A percentile compares a stretch with the other conserved stretches of the same genome.
Conservation (phyloP, 352 stramenopile genomes). For the Phytophthora tubulina region DNA sequence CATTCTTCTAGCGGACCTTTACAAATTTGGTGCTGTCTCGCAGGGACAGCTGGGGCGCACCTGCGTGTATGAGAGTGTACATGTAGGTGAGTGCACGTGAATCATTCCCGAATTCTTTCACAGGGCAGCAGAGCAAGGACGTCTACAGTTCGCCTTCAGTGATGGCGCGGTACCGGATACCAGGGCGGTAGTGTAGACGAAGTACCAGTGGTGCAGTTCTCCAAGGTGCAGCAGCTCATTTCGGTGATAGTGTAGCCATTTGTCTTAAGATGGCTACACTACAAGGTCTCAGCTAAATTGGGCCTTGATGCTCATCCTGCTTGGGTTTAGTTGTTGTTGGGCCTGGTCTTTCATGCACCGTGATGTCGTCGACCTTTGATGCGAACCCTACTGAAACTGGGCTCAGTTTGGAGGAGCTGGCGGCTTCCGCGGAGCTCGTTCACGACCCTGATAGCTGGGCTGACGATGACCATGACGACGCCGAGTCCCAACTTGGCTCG, state of each 20-base stretch:
- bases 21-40: slow-evolving; percentile 23
- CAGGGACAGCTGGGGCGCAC: slow-evolving; percentile 5
- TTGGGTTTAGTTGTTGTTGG: neutral
- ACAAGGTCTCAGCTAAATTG: slow-evolving; percentile 20
- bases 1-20: neutral
- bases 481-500: slow-evolving; percentile 5
- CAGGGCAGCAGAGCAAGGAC: neutral
- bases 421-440: neutral
- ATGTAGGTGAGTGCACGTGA: too few species aligned
- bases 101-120: slow-evolving; percentile 7
- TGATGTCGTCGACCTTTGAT: slow-evolving; percentile 15
- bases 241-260: slow-evolving; percentile 10
- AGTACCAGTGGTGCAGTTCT: neutral
- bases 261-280: slow-evolving; percentile 22
- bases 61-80: slow-evolving; percentile 12
- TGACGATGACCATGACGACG: slow-evolving; percentile 15
- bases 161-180: neutral
- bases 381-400: neutral
- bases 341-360: neutral
- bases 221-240: slow-evolving; percentile 1
- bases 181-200: neutral
- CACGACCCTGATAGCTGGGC: slow-evolving; percentile 26
- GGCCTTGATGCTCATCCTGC: neutral
- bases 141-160: slow-evolving; percentile 1
- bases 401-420: slow-evolving; percentile 22